A percentile compares a stretch with the other conserved stretches of the same genome.
These are phyloP conservation scores for Arabidopsis lyrata DNA, from an alignment of 441 rosid species.

Conservation along the genomic window DNA sequence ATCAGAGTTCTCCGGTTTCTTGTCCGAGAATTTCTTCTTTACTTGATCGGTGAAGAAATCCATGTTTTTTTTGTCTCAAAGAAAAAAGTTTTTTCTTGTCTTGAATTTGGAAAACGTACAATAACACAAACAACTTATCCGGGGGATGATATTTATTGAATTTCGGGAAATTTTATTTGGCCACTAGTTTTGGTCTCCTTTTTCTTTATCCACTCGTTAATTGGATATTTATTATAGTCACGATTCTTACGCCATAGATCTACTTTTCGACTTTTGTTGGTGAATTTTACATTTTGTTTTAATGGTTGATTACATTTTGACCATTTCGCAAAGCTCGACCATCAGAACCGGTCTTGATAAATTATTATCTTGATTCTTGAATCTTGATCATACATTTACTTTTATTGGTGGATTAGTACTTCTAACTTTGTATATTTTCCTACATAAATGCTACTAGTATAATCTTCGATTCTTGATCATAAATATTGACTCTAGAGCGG, in stretches of 20 bases:
- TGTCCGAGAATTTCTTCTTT: constrained; percentile 47
- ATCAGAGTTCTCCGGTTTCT: constrained; percentile 34
- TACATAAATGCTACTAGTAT: neutral
- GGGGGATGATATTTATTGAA: constrained; percentile 25
- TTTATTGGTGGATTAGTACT: neutral
- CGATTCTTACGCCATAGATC: constrained; percentile 25
- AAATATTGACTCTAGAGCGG: neutral
- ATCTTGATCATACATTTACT: neutral
- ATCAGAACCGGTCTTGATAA: neutral
- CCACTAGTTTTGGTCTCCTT: constrained; percentile 21
- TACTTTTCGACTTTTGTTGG: neutral
- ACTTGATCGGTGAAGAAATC: constrained; percentile 47
- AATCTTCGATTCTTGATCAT: neutral
- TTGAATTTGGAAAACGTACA: constrained; percentile 19
- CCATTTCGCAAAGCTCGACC: neutral
- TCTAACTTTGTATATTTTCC: neutral
- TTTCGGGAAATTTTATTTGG: neutral
- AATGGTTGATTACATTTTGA: neutral
- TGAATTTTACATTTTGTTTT: neutral
- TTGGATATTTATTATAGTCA: constrained; percentile 28
- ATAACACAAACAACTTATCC: neutral
- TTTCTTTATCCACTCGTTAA: constrained; percentile 29
- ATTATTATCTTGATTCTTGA: neutral
- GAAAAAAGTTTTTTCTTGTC: neutral
- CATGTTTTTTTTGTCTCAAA: constrained; percentile 29